Base-by-base conservation (phyloP, 129 eudicot genomes). In the Flaveria brownii region DNA sequence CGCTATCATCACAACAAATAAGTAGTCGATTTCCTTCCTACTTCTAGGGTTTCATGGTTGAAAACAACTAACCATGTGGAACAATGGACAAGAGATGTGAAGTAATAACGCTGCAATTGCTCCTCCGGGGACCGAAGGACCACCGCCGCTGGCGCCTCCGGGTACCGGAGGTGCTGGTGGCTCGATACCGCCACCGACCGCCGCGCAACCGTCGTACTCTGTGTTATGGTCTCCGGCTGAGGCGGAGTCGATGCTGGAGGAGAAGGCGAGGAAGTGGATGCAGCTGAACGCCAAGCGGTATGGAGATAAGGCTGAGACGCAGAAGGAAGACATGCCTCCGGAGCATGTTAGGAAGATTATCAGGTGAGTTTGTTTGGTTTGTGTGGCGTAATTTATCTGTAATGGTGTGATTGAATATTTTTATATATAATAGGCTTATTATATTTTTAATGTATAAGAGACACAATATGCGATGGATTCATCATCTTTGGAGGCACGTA, bases 301-400 rank as follows among this genome's bases (percentile, higher is more conserved):
- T 82, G 91, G 99, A 0, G 99, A 95, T 82, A 95, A 95, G 81
- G 81, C 65, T 6, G 99, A 95, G 86, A 88, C 99, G 20, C 99
- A 95, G 90, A 95, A 95, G 91, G 99, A 94, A 79, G 97, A 91
- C 64, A 91, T 95, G 96, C 99, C 99, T 42, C 96, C 99, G 7
- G 99, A 95, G 20, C 99, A 95, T 82, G 97, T 95, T 42, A 63
- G 99, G 60, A 95, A 95, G 77, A 95, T 95, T 67, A 95, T 91
- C 64, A 66, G 87, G 99, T 91, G 61, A 74, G 85, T 75, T 60
- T 42, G n/a, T 78, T 15, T 47, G 2, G 22, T 39, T 2, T 4
- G 0, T 20, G 39, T 56, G 73, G 55, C 39, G 49, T 73, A 57
- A 36, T 23, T 43, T 8, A 16, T 47, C 55, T 39, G 73, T 16